phyloP scores from a whole-genome alignment of 306 rosid species.

The Prunus persica region DNA sequence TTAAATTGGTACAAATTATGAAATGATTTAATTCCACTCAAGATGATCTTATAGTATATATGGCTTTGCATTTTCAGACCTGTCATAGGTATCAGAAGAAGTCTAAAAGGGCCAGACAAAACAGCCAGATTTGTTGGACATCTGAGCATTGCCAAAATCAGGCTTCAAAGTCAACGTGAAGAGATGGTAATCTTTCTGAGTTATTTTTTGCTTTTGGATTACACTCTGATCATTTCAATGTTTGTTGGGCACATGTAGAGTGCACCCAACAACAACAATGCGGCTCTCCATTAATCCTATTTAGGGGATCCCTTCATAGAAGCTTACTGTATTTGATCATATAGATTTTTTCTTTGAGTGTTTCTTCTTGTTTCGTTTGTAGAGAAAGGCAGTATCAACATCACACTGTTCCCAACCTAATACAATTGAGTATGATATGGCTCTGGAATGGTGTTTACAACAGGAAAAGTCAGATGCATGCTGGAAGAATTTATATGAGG shows the following conservation, averaged over 20 bases:
- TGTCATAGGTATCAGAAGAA: constrained; percentile 9
- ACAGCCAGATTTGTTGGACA: constrained; percentile 16
- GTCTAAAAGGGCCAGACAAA: constrained; percentile 8
- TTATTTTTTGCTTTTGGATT: not conserved
- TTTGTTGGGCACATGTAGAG: not conserved
- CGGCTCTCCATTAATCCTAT: too few species aligned
- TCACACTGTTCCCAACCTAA: constrained; percentile 64
- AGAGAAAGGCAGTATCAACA: constrained; percentile 63
- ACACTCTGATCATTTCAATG: not conserved
- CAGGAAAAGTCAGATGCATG: constrained; percentile 35
- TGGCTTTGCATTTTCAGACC: constrained; percentile 23
- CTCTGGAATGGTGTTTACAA: constrained; percentile 38
- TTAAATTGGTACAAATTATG: not conserved
- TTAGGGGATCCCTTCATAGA: too few species aligned
- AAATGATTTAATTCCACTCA: not conserved
- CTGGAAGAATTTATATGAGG: constrained; percentile 43
- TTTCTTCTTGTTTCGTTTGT: constrained; percentile 1
- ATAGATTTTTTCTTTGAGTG: not conserved
- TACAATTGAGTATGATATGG: constrained; percentile 45
- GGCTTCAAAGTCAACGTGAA: constrained; percentile 15
- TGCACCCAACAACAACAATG: too few species aligned
- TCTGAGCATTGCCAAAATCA: constrained; percentile 3
- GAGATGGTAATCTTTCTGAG: constrained; percentile 8
- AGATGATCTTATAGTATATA: not conserved
- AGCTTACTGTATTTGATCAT: not conserved